Evolutionary conservation across 129 eudicot genomes (phyloP), one percentile per base, ranked within the genome.

Genomic region (Chrysanthemum makinoi): DNA sequence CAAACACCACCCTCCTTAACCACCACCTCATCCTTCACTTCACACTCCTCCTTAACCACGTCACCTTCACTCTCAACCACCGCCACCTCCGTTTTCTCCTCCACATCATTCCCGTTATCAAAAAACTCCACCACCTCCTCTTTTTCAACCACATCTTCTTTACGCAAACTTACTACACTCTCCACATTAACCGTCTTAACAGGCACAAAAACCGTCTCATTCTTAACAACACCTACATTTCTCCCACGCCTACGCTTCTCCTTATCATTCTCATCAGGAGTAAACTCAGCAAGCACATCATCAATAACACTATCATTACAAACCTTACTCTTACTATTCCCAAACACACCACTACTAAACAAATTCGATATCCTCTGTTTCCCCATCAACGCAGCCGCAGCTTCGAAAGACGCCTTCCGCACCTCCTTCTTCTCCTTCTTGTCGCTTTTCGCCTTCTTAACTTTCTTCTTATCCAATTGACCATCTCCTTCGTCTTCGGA

Each of bases 321-420:
- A 35, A 68, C 66, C 39, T 69, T 78, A 54, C 62, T 66, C 63
- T 54, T 81, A 18, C 70, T 79, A 72, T 85, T 92, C 80, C 83
- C 87, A 68, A 92, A 92, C 50, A 85, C 89, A 3, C 90, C 84
- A 16, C 89, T 80, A 15, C 94, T 92, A 55, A 86, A 89, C 96
- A 92, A 81, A 19, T 53, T 84, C 11, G 96, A 89, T 13, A 92
- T 80, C 78, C 88, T 72, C 26, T 89, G 95, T 80, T 85, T 92
- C 60, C 95, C 96, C 98, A 92, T 89, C 68, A 87, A 69, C 33
- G 98, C 91, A 16, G 96, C 98, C 6, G 96, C 98, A 16, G 94
- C 85, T 3, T 88, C 79, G 12, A 91, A 70, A 22, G 96, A 79
- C 0, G 91, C 89, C 77, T 84, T 88, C 22, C 61, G 5, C 11